Evolutionary conservation across 768 basidiomycete genomes (phyloP).

Genomic region (Termitomyces sp.): DNA sequence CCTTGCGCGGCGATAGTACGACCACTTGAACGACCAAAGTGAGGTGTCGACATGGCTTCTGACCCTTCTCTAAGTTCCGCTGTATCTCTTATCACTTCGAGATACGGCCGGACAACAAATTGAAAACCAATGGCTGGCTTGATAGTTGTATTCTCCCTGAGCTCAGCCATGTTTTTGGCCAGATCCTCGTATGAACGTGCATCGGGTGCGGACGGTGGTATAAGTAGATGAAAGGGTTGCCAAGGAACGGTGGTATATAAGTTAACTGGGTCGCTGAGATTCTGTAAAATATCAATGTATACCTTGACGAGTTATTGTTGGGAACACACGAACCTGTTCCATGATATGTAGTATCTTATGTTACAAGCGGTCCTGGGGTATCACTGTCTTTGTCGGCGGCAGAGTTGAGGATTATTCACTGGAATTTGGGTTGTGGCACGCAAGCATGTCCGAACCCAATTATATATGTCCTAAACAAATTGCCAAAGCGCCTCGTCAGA

Average conservation of each 20-base stretch:
- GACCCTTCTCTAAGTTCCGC: neutral
- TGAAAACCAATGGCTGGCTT: neutral
- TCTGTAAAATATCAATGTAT: neutral
- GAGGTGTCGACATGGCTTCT: neutral
- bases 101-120: neutral
- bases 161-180: neutral
- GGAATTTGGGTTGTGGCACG: neutral
- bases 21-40: neutral
- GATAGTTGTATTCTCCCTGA: neutral
- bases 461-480: neutral
- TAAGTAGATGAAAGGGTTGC: neutral
- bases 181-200: neutral
- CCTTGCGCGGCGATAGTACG: neutral
- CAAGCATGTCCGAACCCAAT: neutral
- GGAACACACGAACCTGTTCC: neutral
- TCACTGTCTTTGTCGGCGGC: neutral
- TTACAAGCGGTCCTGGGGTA: neutral
- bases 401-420: neutral
- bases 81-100: neutral
- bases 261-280: too few relatives aligned
- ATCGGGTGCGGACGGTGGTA: neutral
- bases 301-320: too few relatives aligned
- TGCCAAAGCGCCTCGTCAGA: neutral
- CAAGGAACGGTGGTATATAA: neutral
- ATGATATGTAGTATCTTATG: neutral